Percentiles rank a stretch among this genome's conserved stretches.
These are phyloP conservation scores for Lobosporangium transversale DNA, from an alignment of 192 early-diverging fungal species.

Conservation along the genomic window DNA sequence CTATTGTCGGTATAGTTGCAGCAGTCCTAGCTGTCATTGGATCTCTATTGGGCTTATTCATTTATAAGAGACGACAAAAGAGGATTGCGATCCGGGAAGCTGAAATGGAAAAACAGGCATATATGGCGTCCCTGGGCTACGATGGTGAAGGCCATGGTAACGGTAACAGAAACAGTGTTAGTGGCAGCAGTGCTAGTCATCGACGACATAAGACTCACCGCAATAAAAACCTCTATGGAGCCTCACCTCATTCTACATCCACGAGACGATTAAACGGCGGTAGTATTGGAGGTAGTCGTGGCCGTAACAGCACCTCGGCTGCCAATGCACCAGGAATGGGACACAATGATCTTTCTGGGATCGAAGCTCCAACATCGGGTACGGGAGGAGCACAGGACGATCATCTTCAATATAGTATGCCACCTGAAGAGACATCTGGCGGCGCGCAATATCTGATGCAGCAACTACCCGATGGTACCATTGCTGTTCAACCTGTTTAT, in stretches of 20 bases:
- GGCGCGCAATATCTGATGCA: slow-evolving; percentile 48
- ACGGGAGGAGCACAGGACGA: not conserved
- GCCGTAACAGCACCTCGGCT: not conserved
- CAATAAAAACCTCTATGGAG: slow-evolving; percentile 20
- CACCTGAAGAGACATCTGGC: not conserved
- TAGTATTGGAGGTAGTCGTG: not conserved
- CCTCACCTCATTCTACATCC: slow-evolving; percentile 14
- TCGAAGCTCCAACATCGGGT: slow-evolving; percentile 7
- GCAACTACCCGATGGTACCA: slow-evolving; percentile 42
- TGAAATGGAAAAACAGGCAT: slow-evolving; percentile 36
- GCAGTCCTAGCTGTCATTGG: slow-evolving; percentile 7
- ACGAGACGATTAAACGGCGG: slow-evolving; percentile 1
- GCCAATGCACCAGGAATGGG: slow-evolving; percentile 3
- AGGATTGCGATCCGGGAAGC: slow-evolving; percentile 28
- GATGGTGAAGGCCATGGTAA: slow-evolving; percentile 6
- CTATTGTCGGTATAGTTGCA: slow-evolving; percentile 23
- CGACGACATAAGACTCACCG: not conserved
- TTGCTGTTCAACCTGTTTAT: slow-evolving; percentile 49
- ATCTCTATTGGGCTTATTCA: not conserved
- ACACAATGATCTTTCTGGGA: slow-evolving; percentile 2
- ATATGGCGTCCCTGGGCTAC: slow-evolving; percentile 21
- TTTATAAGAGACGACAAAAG: slow-evolving; percentile 29
- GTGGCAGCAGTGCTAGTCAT: no score
- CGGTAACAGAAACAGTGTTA: no score
- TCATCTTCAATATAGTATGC: not conserved